Conservation (phyloP, 768 basidiomycete genomes). For the Pleurotus citrinopileatus region DNA sequence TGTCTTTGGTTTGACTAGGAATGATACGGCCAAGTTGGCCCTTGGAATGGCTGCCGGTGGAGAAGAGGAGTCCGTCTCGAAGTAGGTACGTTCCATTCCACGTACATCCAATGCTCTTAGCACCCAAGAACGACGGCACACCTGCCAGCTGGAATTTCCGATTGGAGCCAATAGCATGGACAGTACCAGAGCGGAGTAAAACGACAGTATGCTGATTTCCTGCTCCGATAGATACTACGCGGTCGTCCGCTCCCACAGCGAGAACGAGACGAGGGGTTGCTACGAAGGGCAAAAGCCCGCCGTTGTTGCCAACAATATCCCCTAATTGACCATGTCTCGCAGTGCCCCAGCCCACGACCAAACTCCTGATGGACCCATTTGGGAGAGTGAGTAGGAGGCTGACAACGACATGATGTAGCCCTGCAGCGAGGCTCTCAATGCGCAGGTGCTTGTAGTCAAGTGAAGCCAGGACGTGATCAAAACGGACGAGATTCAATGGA, state of each 20-base stretch:
- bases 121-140: conserved; percentile 20
- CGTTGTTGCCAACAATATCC: conserved; percentile 16
- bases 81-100: conserved; percentile 79
- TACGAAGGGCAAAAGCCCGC: conserved; percentile 25
- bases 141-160: conserved; percentile 62
- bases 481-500: conserved; percentile 38
- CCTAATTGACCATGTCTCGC: conserved; percentile 87
- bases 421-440: conserved; percentile 51
- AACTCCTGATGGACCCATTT: conserved; percentile 19
- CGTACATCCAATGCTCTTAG: conserved; percentile 51
- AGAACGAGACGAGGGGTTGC: conserved; percentile 34
- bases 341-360: conserved; percentile 78
- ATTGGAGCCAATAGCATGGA: conserved; percentile 63
- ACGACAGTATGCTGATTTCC: conserved; percentile 47
- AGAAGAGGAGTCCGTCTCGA: conserved; percentile 25
- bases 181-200: conserved; percentile 52
- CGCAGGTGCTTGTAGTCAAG: conserved; percentile 19
- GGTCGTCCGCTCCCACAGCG: conserved; percentile 22
- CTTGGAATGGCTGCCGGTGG: conserved; percentile 55
- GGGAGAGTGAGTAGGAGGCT: conserved; percentile 29
- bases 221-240: conserved; percentile 30
- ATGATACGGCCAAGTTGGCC: conserved; percentile 63
- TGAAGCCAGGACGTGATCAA: conserved; percentile 35
- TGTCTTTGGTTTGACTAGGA: conserved; percentile 14
- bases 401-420: conserved; percentile 70